These are phyloP conservation scores for Sutorius eximius DNA, from an alignment of 1,284 basidiomycete species.

Conservation along the genomic window DNA sequence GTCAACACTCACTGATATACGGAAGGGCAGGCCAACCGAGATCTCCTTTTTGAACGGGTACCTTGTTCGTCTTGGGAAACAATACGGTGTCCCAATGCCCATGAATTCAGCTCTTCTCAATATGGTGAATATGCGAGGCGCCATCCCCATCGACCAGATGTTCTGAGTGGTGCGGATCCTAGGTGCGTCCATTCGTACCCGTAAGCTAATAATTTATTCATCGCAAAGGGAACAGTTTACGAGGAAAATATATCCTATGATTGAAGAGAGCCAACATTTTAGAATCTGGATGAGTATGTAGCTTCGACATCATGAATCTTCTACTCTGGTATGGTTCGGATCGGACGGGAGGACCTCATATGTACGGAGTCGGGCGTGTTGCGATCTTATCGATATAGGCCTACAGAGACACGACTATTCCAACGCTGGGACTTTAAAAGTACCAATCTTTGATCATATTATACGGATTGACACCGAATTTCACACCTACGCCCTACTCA, in stretches of 20 bases:
- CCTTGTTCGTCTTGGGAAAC: slow-evolving; percentile 63
- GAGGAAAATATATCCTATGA: not conserved
- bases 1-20: slow-evolving; percentile 77
- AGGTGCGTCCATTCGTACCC: slow-evolving; percentile 11
- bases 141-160: slow-evolving; percentile 46
- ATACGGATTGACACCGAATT: not conserved
- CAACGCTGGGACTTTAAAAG: not conserved
- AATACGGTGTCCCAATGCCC: slow-evolving; percentile 63
- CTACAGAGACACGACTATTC: no score
- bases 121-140: slow-evolving; percentile 54
- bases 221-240: not conserved
- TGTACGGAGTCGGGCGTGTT: no score
- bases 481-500: not conserved
- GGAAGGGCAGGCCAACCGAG: slow-evolving; percentile 63
- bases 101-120: slow-evolving; percentile 61
- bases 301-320: not conserved
- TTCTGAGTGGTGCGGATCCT: slow-evolving; percentile 14
- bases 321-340: not conserved
- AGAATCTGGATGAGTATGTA: not conserved
- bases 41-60: slow-evolving; percentile 89
- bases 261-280: not conserved
- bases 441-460: not conserved
- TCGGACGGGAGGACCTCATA: no score
- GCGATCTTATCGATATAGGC: no score
- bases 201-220: not conserved